A percentile compares a stretch with the other conserved stretches of the same genome.
Evolutionary conservation across 257 asterid species (phyloP).

Genomic region (Solanum stenotomum): DNA sequence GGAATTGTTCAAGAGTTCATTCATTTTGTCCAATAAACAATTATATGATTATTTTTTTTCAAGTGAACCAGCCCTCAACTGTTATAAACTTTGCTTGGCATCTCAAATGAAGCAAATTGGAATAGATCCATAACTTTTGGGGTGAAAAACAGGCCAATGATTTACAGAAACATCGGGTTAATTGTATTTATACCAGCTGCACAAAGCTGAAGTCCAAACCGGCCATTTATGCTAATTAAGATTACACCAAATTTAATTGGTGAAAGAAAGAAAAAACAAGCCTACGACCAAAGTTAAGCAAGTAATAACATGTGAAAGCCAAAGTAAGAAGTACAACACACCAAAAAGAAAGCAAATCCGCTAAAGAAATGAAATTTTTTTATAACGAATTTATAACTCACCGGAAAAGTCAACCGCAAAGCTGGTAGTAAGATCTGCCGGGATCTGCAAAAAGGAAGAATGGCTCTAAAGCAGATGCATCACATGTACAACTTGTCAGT

Average conservation of each 20-base stretch:
- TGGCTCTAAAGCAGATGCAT: not conserved
- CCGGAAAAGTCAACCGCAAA: not conserved
- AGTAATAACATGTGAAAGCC: not conserved
- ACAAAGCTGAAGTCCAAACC: not conserved
- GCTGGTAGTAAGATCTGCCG: not conserved
- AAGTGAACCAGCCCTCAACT: not conserved
- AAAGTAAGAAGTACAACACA: not conserved
- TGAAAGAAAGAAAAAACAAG: not conserved
- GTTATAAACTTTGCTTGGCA: not conserved
- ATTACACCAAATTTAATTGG: not conserved
- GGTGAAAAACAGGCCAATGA: not conserved
- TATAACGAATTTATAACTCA: not conserved
- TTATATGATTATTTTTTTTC: not conserved
- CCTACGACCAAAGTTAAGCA: not conserved
- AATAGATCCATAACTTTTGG: not conserved
- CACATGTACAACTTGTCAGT: not conserved
- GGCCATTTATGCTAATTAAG: not conserved
- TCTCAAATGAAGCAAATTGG: not conserved
- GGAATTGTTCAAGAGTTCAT: not conserved
- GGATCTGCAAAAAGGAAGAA: not conserved
- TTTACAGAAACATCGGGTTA: not conserved
- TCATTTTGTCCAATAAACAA: not conserved
- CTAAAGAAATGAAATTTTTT: too few species aligned
- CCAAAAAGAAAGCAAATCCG: not conserved
- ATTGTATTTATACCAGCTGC: too few species aligned